Percentiles rank a stretch among this genome's conserved stretches.
phyloP scores from a whole-genome alignment of 768 basidiomycete genomes.

The Mycena alexandri region DNA sequence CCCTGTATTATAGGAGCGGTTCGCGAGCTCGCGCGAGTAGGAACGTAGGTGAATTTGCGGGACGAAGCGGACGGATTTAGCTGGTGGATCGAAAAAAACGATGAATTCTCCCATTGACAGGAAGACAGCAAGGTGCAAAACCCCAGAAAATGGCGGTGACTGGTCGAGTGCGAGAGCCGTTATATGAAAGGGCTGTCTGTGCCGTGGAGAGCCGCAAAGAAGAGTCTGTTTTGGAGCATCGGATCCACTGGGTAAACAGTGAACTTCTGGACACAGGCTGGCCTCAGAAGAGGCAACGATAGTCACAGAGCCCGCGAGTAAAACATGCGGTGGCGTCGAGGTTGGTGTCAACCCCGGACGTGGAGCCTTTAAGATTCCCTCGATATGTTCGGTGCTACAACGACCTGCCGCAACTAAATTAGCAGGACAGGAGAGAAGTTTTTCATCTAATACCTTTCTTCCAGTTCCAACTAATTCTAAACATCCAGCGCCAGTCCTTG shows the following conservation, averaged over 20 bases:
- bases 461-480: conserved; percentile 88
- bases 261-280: conserved; percentile 51
- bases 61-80: conserved; percentile 55
- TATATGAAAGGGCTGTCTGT: conserved; percentile 55
- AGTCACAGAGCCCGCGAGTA: conserved; percentile 71
- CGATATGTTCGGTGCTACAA: conserved; percentile 62
- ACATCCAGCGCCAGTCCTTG: conserved; percentile 90
- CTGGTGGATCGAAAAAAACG: conserved; percentile 68
- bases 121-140: conserved; percentile 68
- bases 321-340: conserved; percentile 53
- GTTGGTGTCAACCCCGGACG: conserved; percentile 22
- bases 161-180: conserved; percentile 83
- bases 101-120: conserved; percentile 78
- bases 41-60: conserved; percentile 63
- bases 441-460: conserved; percentile 65
- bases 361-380: conserved; percentile 30
- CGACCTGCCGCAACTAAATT: conserved; percentile 62
- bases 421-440: conserved; percentile 31
- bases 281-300: conserved; percentile 67
- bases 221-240: conserved; percentile 53
- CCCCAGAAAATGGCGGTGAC: conserved; percentile 63
- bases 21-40: conserved; percentile 54
- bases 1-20: conserved; percentile 68
- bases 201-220: conserved; percentile 55
- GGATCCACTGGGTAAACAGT: conserved; percentile 50